These are phyloP conservation scores for Silene conica DNA, from an alignment of 148 eudicot genomes.

Conservation along the genomic window DNA sequence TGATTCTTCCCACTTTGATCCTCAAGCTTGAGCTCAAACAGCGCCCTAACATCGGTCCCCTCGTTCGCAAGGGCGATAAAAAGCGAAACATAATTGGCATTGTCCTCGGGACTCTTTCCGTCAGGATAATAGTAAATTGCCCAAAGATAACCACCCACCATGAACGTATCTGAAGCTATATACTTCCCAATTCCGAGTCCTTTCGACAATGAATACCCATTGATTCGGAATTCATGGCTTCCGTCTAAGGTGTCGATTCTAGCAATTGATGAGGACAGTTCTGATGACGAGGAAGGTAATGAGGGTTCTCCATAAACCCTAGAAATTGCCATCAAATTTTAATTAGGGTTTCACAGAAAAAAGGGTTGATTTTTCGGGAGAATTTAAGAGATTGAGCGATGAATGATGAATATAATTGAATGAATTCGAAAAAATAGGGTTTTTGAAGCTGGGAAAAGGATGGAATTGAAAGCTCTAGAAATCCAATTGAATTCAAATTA, in stretches of 20 bases:
- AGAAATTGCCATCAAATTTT: conserved; percentile 35
- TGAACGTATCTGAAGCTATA: conserved; percentile 47
- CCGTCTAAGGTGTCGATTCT: conserved; percentile 39
- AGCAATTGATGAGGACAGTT: conserved; percentile 35
- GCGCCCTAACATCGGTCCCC: conserved; percentile 48
- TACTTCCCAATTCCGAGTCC: conserved; percentile 48
- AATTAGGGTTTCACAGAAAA: background rate
- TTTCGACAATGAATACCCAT: conserved; percentile 41
- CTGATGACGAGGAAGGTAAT: conserved; percentile 9
- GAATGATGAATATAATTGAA: background rate
- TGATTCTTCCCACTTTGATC: conserved; percentile 55
- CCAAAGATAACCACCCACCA: conserved; percentile 51
- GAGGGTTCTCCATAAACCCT: conserved; percentile 28
- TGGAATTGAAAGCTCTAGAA: no score
- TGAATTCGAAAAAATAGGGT: background rate
- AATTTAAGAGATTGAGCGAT: background rate
- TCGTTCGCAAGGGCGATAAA: conserved; percentile 56
- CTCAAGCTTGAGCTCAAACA: conserved; percentile 45
- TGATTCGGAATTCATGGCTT: conserved; percentile 41
- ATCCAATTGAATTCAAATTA: no score
- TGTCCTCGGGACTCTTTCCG: conserved; percentile 52
- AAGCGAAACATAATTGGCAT: conserved; percentile 37
- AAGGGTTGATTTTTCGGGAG: background rate
- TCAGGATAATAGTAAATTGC: conserved; percentile 57
- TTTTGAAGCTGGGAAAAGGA: background rate